phyloP scores from a whole-genome alignment of 164 flowering plant genomes.

The Vitis riparia region DNA sequence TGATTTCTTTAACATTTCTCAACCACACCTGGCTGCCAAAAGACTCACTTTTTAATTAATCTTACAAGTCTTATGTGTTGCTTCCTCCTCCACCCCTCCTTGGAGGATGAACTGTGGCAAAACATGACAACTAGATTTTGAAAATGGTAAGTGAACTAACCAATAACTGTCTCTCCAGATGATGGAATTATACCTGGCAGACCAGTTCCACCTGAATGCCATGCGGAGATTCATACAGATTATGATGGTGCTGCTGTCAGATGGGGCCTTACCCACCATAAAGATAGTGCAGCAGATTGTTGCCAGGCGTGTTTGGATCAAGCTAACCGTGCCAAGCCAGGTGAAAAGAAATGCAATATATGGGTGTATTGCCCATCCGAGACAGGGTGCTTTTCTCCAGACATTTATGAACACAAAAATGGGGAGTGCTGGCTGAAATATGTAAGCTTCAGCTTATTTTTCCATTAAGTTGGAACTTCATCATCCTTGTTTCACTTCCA shows the following conservation, averaged over 20 bases:
- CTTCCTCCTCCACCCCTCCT: too few species aligned
- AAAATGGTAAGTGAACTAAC: too few species aligned
- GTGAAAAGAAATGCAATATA: slow-evolving; percentile 79
- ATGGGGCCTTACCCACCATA: slow-evolving; percentile 96
- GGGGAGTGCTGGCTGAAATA: slow-evolving; percentile 97
- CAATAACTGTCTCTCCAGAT: slow-evolving; percentile 39
- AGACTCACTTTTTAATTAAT: too few species aligned
- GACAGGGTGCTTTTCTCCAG: slow-evolving; percentile 89
- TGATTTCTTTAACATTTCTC: neutral
- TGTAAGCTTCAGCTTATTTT: slow-evolving; percentile 37
- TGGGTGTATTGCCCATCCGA: slow-evolving; percentile 99
- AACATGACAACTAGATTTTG: too few species aligned
- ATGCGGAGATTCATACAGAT: slow-evolving; percentile 83
- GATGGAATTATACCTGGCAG: slow-evolving; percentile 72
- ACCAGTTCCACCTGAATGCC: slow-evolving; percentile 80
- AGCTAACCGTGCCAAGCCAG: slow-evolving; percentile 74
- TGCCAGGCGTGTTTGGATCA: slow-evolving; percentile 98
- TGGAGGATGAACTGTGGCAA: too few species aligned
- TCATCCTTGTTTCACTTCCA: neutral
- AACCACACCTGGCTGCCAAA: too few species aligned
- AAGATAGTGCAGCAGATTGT: slow-evolving; percentile 97
- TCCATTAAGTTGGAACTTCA: neutral
- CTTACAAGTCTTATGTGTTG: too few species aligned
- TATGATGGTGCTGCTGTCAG: slow-evolving; percentile 90
- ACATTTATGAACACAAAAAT: slow-evolving; percentile 84